phyloP scores from a whole-genome alignment of 306 rosid species.

The Amphicarpaea edgeworthii region DNA sequence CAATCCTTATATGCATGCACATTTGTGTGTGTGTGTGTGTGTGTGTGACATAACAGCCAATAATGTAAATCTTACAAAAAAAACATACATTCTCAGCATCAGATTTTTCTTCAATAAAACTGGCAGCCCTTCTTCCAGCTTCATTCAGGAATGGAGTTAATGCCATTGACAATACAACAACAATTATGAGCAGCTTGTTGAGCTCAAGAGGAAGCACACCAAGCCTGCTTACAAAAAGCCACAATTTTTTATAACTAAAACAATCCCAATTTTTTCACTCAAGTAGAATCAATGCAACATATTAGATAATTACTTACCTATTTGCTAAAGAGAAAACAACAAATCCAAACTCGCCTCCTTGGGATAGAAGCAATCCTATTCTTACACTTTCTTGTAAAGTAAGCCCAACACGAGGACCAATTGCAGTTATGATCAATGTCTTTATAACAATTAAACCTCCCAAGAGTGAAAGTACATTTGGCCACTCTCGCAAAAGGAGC shows the following conservation, averaged over 20 bases:
- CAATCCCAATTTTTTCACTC: slow-evolving; percentile 25
- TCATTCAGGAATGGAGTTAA: slow-evolving; percentile 94
- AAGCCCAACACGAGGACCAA: slow-evolving; percentile 99
- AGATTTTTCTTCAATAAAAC: slow-evolving; percentile 63
- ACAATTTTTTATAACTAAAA: slow-evolving; percentile 40
- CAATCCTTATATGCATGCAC: slow-evolving; percentile 37
- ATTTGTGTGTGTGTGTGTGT: background rate
- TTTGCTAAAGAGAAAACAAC: slow-evolving; percentile 97
- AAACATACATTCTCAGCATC: slow-evolving; percentile 64
- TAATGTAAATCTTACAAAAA: slow-evolving; percentile 17
- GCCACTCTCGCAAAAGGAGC: slow-evolving; percentile 98
- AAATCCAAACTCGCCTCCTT: slow-evolving; percentile 98
- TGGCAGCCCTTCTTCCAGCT: slow-evolving; percentile 93
- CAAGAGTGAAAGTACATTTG: slow-evolving; percentile 93
- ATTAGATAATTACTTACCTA: slow-evolving; percentile 58
- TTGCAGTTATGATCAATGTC: slow-evolving; percentile 92
- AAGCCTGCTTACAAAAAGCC: slow-evolving; percentile 71
- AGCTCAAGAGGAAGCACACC: slow-evolving; percentile 99
- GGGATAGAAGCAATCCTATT: slow-evolving; percentile 96
- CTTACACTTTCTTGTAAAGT: slow-evolving; percentile 92
- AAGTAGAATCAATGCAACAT: slow-evolving; percentile 20
- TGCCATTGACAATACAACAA: slow-evolving; percentile 98
- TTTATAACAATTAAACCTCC: slow-evolving; percentile 90
- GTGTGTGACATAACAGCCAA: slow-evolving; percentile 33
- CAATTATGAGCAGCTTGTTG: slow-evolving; percentile 94